Base-by-base conservation (phyloP, 2,329 filamentous ascomycete genomes). In the Cercospora citrullina region DNA sequence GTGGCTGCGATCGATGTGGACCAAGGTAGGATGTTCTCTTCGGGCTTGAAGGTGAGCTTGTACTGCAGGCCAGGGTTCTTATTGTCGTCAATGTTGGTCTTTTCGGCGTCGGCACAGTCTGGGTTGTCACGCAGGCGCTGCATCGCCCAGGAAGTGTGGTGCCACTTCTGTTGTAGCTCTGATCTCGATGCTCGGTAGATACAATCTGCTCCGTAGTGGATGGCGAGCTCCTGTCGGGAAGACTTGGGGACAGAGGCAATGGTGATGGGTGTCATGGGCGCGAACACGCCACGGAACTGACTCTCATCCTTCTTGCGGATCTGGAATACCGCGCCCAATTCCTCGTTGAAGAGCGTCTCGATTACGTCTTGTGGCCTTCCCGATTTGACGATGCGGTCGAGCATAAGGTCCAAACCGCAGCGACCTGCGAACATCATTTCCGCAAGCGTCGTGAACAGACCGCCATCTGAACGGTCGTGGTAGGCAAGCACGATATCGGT, bases 361-460 rank as follows among this genome's bases (percentile, higher is more conserved):
- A 97, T 82, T 18, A 96, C 80, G 75, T 89, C 84, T 53, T 77
- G 72, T 1, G 76, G 72, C 57, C 87, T 82, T 9, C 86, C 85
- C 53, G 89, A 84, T 26, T 87, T 88, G 68, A 87, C 88, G 45
- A 93, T 84, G 64, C 86, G 87, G 77, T 97, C 94, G 66, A 97
- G 84, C 84, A 92, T 91, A 68, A 98, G 84, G 73, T 96, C 91
- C 31, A 93, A 86, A 69, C 94, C 95, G 75, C 92, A 96, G 65
- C 94, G 91, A 30, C 95, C 95, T 33, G 95, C 94, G 78, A 98
- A 98, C 88, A 96, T 96, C 95, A 98, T 98, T 81, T 99, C 95
- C 2, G 90, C 92, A 36, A 98, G 82, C 5, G 94, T 94, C 0
- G 94, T 95, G 77, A 98, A 87, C 9, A 98, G 84, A 75, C 95